phyloP scores from a whole-genome alignment of 345 rosid genomes.

The Clarkia xantiana region DNA sequence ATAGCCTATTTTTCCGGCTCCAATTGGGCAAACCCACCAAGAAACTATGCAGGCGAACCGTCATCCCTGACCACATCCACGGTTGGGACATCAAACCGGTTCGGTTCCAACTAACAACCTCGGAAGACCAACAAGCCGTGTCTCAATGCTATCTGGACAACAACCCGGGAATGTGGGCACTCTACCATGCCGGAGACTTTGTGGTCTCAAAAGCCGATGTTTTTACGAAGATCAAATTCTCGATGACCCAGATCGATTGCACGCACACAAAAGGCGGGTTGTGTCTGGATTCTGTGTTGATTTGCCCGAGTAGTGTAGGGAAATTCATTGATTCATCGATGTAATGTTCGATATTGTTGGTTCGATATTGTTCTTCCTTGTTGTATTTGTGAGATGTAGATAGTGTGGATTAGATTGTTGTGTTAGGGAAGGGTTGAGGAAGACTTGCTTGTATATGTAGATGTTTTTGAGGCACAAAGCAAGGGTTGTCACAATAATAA shows the following conservation, averaged over 20 bases:
- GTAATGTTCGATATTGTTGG: no score
- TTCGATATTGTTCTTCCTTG: neutral
- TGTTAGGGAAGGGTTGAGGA: no score
- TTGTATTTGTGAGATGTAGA: conserved; percentile 1
- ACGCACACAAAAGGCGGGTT: conserved; percentile 93
- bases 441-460: no score
- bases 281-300: conserved; percentile 51
- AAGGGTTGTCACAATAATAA: no score
- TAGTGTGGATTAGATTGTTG: neutral
- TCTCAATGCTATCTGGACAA: conserved; percentile 37
- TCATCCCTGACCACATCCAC: conserved; percentile 60
- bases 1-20: conserved; percentile 68
- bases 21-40: conserved; percentile 51
- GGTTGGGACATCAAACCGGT: conserved; percentile 91
- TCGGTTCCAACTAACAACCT: conserved; percentile 56
- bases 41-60: conserved; percentile 58
- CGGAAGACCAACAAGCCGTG: conserved; percentile 48
- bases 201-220: conserved; percentile 22
- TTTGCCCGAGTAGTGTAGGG: conserved; percentile 35
- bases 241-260: conserved; percentile 79
- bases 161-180: conserved; percentile 53
- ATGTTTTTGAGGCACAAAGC: no score
- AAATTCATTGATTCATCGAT: conserved; percentile 27
- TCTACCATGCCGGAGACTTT: conserved; percentile 70
- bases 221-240: conserved; percentile 38